phyloP scores from a whole-genome alignment of 2,329 filamentous ascomycete species.

The Geosmithia flava region DNA sequence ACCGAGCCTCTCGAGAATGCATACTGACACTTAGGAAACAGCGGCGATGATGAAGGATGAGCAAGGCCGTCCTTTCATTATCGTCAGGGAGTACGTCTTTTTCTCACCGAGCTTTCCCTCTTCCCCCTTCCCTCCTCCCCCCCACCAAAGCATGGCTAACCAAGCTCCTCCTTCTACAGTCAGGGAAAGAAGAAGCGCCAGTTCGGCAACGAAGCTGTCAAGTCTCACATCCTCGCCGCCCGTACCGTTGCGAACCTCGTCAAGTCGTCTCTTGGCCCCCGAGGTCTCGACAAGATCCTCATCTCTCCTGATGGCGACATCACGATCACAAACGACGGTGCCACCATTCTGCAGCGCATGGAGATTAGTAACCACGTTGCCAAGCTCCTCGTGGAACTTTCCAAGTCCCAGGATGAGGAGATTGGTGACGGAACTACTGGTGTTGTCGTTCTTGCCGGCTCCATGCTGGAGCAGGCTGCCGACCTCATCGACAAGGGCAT shows the following conservation, averaged over 20 bases:
- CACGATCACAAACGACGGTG: constrained; percentile 97
- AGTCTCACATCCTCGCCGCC: constrained; percentile 94
- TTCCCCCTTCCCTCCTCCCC: constrained; percentile 1
- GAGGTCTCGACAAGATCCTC: constrained; percentile 96
- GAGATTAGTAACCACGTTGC: constrained; percentile 98
- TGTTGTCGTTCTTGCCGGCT: constrained; percentile 90
- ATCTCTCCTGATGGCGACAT: constrained; percentile 98
- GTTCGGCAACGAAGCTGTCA: constrained; percentile 93
- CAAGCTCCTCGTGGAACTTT: constrained; percentile 91
- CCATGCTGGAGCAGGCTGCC: constrained; percentile 88
- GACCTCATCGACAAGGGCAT: constrained; percentile 99
- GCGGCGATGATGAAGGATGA: constrained; percentile 87
- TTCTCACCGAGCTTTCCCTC: not conserved
- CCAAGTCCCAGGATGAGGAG: constrained; percentile 97
- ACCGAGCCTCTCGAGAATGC: constrained; percentile 1
- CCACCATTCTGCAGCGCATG: constrained; percentile 96
- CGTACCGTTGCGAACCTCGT: constrained; percentile 94
- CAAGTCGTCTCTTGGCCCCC: constrained; percentile 90
- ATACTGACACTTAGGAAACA: constrained; percentile 16
- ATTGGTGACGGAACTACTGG: constrained; percentile 98
- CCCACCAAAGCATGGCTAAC: not conserved
- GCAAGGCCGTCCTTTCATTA: constrained; percentile 91
- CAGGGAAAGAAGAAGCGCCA: constrained; percentile 97
- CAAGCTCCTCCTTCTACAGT: constrained; percentile 30
- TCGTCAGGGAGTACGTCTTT: constrained; percentile 79